Evolutionary conservation across 1,139 yeast genomes (phyloP).

Genomic region (Nakaseomyces glabratus): DNA sequence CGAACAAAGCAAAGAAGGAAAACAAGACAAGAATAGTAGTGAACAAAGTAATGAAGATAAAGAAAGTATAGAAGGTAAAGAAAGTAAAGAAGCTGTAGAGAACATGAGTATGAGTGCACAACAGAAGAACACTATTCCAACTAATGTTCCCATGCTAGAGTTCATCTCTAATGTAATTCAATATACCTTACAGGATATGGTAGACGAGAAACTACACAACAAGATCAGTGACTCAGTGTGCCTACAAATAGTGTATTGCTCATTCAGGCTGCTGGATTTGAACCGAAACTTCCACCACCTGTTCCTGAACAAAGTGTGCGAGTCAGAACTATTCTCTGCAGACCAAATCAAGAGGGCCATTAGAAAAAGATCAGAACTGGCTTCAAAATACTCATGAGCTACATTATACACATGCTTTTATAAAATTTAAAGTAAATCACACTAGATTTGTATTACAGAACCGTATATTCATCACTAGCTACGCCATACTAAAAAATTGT

Average conservation of each 20-base stretch:
- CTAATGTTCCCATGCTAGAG: slow-evolving; percentile 23
- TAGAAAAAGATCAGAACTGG: slow-evolving; percentile 27
- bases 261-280: slow-evolving; percentile 29
- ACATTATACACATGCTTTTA: too few relatives aligned
- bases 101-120: not conserved
- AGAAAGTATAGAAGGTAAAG: not conserved
- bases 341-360: slow-evolving; percentile 23
- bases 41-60: not conserved
- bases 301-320: slow-evolving; percentile 24
- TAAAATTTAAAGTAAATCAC: too few relatives aligned
- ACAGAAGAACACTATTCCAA: slow-evolving; percentile 10
- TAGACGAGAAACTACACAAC: slow-evolving; percentile 1
- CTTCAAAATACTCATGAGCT: slow-evolving; percentile 22
- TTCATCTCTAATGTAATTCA: slow-evolving; percentile 23
- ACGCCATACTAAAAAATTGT: too few relatives aligned
- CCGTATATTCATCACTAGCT: too few relatives aligned
- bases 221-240: slow-evolving; percentile 27
- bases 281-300: slow-evolving; percentile 25
- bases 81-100: not conserved
- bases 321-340: slow-evolving; percentile 17
- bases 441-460: too few relatives aligned
- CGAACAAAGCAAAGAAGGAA: slow-evolving; percentile 1
- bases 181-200: slow-evolving; percentile 15
- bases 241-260: slow-evolving; percentile 30
- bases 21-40: not conserved